A percentile compares a stretch with the other conserved stretches of the same genome.
Evolutionary conservation across 805 yeast species (phyloP).

Genomic region (Scheffersomyces ergatensis): DNA sequence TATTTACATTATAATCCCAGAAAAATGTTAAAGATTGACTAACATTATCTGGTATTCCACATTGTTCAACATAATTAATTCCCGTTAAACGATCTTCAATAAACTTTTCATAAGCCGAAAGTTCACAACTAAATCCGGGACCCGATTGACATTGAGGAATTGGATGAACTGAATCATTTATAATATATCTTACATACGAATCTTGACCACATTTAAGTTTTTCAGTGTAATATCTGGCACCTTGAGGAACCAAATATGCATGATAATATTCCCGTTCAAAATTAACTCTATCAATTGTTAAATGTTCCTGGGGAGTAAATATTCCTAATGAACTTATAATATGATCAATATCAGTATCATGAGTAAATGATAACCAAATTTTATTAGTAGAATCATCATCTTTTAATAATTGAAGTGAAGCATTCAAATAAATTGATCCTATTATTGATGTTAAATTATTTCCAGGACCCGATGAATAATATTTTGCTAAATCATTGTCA

Average conservation of each 20-base stretch:
- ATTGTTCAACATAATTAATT: slow-evolving; percentile 11
- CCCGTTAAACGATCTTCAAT: slow-evolving; percentile 8
- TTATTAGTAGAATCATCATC: slow-evolving; percentile 37
- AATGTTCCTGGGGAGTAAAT: slow-evolving; percentile 33
- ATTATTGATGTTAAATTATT: slow-evolving; percentile 51
- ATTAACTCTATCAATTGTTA: slow-evolving; percentile 33
- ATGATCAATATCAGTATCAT: slow-evolving; percentile 62
- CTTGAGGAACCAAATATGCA: slow-evolving; percentile 56
- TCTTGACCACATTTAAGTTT: slow-evolving; percentile 42
- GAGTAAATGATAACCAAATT: slow-evolving; percentile 65
- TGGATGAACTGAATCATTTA: slow-evolving; percentile 58
- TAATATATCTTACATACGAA: slow-evolving; percentile 44
- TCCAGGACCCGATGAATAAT: slow-evolving; percentile 62
- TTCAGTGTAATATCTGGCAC: slow-evolving; percentile 52
- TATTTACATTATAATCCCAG: slow-evolving; percentile 19
- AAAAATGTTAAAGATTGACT: slow-evolving; percentile 16
- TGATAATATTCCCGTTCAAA: slow-evolving; percentile 20
- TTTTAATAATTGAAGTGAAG: slow-evolving; percentile 43
- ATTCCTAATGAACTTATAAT: slow-evolving; percentile 62
- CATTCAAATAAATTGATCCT: slow-evolving; percentile 52
- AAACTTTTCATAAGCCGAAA: slow-evolving; percentile 7
- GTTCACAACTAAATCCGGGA: slow-evolving; percentile 49
- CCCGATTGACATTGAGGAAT: slow-evolving; percentile 47
- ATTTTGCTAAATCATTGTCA: slow-evolving; percentile 52
- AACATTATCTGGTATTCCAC: slow-evolving; percentile 11